Base-by-base conservation (phyloP, 768 basidiomycete species). In the Rickenella mellea region DNA sequence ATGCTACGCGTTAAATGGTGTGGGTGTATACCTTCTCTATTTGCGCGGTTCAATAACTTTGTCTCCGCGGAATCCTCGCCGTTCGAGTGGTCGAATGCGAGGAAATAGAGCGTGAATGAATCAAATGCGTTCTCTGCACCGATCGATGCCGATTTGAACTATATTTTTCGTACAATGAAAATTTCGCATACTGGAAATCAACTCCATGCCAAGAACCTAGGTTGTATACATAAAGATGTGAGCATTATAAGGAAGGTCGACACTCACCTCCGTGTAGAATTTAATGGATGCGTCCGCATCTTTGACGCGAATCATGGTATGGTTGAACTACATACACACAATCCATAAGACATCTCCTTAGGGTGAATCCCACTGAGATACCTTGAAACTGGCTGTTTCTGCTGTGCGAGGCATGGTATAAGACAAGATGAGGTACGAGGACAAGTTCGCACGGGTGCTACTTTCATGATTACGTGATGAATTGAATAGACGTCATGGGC, bases 221-320 rank as follows among this genome's bases (percentile, higher is more conserved):
- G 19, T n/a, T 7, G 38, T 9, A 20, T 36, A 29, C 25, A 32
- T 27, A 27, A 41, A 29, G 26, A 20, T 39, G 20, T 14, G 30
- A 7, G 29, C 15, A 27, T 12, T 17, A 27, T 28, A 27, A 12
- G 19, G 40, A 5, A 25, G 38, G n/a, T 5, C 17, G 31, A 51
- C 14, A 15, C 71, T 52, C 41, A 78, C 83, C 30, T 87, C 74
- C 43, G 72, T 70, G 65, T 94, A 94, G 63, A 91, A 97, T 17
- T 70, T 65, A 46, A 94, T 57, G 14, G 89, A 92, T 33, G 63
- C 69, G 50, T 89, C 78, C 6, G 90, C 83, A 57, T 94, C 89
- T 67, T 82, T 92, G 58, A 94, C 71, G 51, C 91, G 76, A 52
- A 92, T 59, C 89, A 89, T 90, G 15, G 83, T 86, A 60, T 91